Conservation (phyloP, 805 yeast genomes). For the Candida nanaspora region DNA sequence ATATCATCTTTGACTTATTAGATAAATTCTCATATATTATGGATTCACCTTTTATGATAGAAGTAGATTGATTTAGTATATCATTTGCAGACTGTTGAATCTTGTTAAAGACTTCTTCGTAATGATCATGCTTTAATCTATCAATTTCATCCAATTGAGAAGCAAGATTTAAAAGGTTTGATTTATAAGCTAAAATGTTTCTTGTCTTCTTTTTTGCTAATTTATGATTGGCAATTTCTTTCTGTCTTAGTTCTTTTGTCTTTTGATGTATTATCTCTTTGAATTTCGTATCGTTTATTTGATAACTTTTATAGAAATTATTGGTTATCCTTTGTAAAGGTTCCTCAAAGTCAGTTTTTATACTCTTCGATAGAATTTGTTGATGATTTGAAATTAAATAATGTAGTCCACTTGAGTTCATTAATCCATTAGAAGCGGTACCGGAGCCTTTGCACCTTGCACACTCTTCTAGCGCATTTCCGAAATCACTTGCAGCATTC, state of each 20-base stretch:
- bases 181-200: slow-evolving; percentile 61
- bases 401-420: slow-evolving; percentile 72
- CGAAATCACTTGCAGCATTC: slow-evolving; percentile 63
- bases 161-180: slow-evolving; percentile 60
- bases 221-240: slow-evolving; percentile 55
- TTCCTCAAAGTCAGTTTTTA: slow-evolving; percentile 46
- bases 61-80: slow-evolving; percentile 49
- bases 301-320: slow-evolving; percentile 36
- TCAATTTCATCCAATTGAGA: slow-evolving; percentile 75
- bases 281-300: slow-evolving; percentile 45
- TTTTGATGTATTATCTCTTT: slow-evolving; percentile 45
- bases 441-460: slow-evolving; percentile 60
- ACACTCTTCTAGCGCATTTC: slow-evolving; percentile 57
- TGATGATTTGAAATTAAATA: slow-evolving; percentile 72
- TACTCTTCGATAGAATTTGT: slow-evolving; percentile 53
- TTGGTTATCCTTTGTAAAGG: slow-evolving; percentile 42
- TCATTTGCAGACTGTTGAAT: slow-evolving; percentile 55
- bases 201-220: slow-evolving; percentile 54
- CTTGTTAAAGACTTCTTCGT: slow-evolving; percentile 52
- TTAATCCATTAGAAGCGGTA: slow-evolving; percentile 51
- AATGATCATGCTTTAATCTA: slow-evolving; percentile 65
- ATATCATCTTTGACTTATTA: slow-evolving; percentile 43
- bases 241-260: slow-evolving; percentile 43
- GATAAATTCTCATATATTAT: slow-evolving; percentile 79
- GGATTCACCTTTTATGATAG: slow-evolving; percentile 69